Evolutionary conservation across 495 filamentous ascomycete species (phyloP).

Genomic region (Opeltia flavorubescens): DNA sequence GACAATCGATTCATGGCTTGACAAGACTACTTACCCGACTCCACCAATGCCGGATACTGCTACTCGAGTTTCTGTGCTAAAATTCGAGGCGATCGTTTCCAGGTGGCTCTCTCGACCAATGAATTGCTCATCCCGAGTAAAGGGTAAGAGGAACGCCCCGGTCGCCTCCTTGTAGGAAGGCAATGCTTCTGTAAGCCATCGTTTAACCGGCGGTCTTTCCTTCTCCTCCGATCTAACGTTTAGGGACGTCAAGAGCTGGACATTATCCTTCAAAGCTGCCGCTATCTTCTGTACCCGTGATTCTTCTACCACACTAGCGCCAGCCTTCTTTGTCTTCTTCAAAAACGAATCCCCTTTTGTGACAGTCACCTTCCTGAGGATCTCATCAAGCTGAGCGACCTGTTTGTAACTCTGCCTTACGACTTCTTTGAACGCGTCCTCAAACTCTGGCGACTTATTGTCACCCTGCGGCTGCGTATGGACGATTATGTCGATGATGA

Average conservation of each 20-base stretch:
- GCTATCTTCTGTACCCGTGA: conserved; percentile 17
- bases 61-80: conserved; percentile 13
- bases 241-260: conserved; percentile 15
- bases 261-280: conserved; percentile 11
- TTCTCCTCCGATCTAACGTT: not conserved
- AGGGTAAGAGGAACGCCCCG: conserved; percentile 16
- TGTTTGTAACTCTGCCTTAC: conserved; percentile 15
- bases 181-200: not conserved
- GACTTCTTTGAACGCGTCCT: conserved; percentile 14
- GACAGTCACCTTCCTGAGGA: conserved; percentile 12
- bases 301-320: conserved; percentile 17
- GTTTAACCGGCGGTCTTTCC: not conserved
- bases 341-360: conserved; percentile 8
- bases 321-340: conserved; percentile 13
- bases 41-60: conserved; percentile 33
- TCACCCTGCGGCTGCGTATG: conserved; percentile 13
- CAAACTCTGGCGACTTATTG: conserved; percentile 4
- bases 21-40: conserved; percentile 26
- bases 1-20: not conserved
- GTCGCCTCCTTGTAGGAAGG: conserved; percentile 1
- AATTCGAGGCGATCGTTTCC: conserved; percentile 16
- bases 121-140: conserved; percentile 26
- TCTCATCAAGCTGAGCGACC: conserved; percentile 11
- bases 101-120: conserved; percentile 26
- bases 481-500: conserved; percentile 15